Percentiles rank a stretch among this genome's conserved stretches.
Conservation (phyloP, 345 rosid genomes). For the Aurinia saxatilis region DNA sequence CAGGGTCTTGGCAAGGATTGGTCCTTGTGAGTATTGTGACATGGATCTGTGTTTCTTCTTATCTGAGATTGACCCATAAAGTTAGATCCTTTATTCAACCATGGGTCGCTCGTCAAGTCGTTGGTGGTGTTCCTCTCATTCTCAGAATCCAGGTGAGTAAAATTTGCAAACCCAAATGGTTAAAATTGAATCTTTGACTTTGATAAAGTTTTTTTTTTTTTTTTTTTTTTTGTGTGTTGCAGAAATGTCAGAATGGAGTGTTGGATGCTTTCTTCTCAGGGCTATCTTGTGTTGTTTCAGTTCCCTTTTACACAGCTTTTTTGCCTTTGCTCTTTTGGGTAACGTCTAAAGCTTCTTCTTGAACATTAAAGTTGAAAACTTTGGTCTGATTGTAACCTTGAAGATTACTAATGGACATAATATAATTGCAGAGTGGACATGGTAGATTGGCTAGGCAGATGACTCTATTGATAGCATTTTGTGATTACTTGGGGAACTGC, state of each 20-base stretch:
- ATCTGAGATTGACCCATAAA: constrained; percentile 50
- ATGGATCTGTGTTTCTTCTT: constrained; percentile 72
- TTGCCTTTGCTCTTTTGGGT: constrained; percentile 99
- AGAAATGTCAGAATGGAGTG: constrained; percentile 56
- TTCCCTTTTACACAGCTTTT: constrained; percentile 93
- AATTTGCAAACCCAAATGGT: background rate
- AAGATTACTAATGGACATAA: no score
- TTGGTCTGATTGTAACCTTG: background rate
- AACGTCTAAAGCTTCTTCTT: background rate
- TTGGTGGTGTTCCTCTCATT: constrained; percentile 43
- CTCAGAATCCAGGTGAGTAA: constrained; percentile 78
- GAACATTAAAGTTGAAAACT: constrained; percentile 5
- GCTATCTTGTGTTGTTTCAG: constrained; percentile 91
- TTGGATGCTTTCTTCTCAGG: constrained; percentile 79
- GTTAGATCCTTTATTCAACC: constrained; percentile 70
- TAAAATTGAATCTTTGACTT: background rate
- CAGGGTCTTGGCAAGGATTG: constrained; percentile 65
- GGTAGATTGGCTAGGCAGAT: constrained; percentile 96
- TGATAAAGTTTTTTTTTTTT: background rate
- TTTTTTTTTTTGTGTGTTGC: constrained; percentile 11
- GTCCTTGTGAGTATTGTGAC: constrained; percentile 51
- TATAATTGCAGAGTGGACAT: constrained; percentile 72
- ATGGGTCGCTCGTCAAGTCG: constrained; percentile 54
- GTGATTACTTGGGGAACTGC: constrained; percentile 87
- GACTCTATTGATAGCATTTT: constrained; percentile 91